Conservation (phyloP, 2,329 filamentous ascomycete genomes). For the Fusarium sp. region DNA sequence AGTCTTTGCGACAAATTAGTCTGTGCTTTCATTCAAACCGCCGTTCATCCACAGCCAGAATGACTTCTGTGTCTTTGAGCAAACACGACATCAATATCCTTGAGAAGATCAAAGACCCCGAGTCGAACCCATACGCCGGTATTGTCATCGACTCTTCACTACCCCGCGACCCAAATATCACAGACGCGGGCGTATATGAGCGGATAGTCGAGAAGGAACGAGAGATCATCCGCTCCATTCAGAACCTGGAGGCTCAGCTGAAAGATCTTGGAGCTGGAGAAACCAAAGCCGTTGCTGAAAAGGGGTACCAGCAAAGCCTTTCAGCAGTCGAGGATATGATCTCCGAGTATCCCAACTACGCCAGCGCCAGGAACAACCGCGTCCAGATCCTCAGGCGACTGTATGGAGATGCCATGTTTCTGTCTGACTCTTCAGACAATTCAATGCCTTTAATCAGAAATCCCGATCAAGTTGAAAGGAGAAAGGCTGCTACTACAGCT, state of each 20-base stretch:
- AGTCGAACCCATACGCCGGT: conserved; percentile 64
- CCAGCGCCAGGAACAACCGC: conserved; percentile 77
- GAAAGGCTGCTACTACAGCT: conserved; percentile 51
- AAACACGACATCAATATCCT: conserved; percentile 69
- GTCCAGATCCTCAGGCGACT: conserved; percentile 71
- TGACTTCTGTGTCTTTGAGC: conserved; percentile 62
- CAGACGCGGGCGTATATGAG: conserved; percentile 61
- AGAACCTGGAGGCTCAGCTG: conserved; percentile 63
- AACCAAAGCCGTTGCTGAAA: conserved; percentile 49
- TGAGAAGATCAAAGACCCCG: conserved; percentile 73
- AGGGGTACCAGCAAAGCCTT: conserved; percentile 59
- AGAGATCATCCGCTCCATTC: conserved; percentile 62
- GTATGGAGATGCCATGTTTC: conserved; percentile 68
- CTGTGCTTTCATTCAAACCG: background rate
- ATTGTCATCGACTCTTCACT: conserved; percentile 63
- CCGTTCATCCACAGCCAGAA: conserved; percentile 42
- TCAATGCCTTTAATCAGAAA: conserved; percentile 54
- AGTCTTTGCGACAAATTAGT: background rate
- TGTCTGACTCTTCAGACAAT: conserved; percentile 51
- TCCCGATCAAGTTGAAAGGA: conserved; percentile 51
- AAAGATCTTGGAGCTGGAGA: conserved; percentile 53
- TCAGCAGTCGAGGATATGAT: conserved; percentile 65
- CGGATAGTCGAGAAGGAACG: conserved; percentile 60
- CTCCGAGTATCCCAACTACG: conserved; percentile 68
- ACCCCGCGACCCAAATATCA: conserved; percentile 66